phyloP scores from a whole-genome alignment of 345 rosid species.

The Citrus maxima region DNA sequence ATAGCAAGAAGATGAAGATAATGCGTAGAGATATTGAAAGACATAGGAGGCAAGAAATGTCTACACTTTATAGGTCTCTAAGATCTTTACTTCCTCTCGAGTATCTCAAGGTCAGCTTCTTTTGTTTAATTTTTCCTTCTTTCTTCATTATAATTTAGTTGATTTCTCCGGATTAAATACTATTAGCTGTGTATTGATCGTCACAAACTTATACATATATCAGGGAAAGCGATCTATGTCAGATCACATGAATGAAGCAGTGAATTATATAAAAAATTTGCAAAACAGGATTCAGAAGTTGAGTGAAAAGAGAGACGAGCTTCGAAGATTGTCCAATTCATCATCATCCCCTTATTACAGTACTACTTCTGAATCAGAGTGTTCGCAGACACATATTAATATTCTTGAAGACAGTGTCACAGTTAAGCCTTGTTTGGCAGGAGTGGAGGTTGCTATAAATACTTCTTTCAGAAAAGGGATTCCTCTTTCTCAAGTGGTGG shows the following conservation, averaged over 20 bases:
- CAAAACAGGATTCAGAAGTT: slow-evolving; percentile 28
- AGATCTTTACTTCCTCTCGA: slow-evolving; percentile 33
- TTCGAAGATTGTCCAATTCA: slow-evolving; percentile 16
- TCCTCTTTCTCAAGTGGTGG: slow-evolving; percentile 31
- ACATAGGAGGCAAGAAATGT: slow-evolving; percentile 48
- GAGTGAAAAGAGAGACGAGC: slow-evolving; percentile 34
- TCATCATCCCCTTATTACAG: too few relatives aligned
- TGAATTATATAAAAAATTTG: slow-evolving; percentile 35
- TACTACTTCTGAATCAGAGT: neutral
- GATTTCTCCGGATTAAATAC: too few relatives aligned
- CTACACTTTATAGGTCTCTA: slow-evolving; percentile 28
- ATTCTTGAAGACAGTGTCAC: slow-evolving; percentile 13
- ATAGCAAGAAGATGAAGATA: slow-evolving; percentile 25
- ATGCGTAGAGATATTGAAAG: slow-evolving; percentile 37
- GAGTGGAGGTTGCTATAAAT: slow-evolving; percentile 34
- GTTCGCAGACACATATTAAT: slow-evolving; percentile 1
- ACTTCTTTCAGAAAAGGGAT: slow-evolving; percentile 19
- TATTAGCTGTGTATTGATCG: too few relatives aligned
- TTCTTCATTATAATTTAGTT: neutral
- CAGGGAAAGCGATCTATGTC: slow-evolving; percentile 50
- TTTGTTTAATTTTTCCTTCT: neutral
- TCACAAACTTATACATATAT: neutral
- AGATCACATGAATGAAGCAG: slow-evolving; percentile 46
- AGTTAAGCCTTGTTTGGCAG: slow-evolving; percentile 28
- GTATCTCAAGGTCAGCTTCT: slow-evolving; percentile 35